These are phyloP conservation scores for Debaryomyces sp. DNA, from an alignment of 1,139 yeast species.

Conservation along the genomic window DNA sequence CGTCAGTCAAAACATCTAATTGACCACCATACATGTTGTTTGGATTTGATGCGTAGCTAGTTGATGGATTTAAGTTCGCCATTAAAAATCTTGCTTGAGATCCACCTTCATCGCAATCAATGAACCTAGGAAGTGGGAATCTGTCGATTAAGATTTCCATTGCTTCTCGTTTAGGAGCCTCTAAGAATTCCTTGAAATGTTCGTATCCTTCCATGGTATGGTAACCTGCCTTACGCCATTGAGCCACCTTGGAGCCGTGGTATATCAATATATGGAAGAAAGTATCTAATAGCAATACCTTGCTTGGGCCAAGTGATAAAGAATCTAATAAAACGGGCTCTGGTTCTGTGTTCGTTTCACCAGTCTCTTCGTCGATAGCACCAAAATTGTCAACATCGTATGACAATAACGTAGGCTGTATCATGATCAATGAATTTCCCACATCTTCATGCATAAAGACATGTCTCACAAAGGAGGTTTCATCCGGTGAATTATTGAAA, in stretches of 20 bases:
- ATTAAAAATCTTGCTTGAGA: conserved; percentile 77
- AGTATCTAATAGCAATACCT: conserved; percentile 84
- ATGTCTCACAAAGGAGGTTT: conserved; percentile 70
- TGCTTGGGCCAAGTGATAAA: conserved; percentile 68
- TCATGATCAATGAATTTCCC: conserved; percentile 92
- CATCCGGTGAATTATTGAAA: conserved; percentile 81
- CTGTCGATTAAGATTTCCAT: conserved; percentile 67
- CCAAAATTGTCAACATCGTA: conserved; percentile 60
- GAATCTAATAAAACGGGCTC: conserved; percentile 95
- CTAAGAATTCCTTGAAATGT: conserved; percentile 60
- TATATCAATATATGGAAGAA: conserved; percentile 83
- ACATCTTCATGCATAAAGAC: conserved; percentile 72
- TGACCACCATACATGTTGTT: conserved; percentile 34
- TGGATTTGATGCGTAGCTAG: conserved; percentile 53
- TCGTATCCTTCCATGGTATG: conserved; percentile 68
- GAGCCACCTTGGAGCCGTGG: conserved; percentile 70
- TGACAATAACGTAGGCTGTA: conserved; percentile 86
- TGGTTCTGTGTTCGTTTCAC: conserved; percentile 54
- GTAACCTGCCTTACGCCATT: conserved; percentile 70
- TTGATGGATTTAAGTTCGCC: conserved; percentile 76
- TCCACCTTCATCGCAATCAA: conserved; percentile 77
- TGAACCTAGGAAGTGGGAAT: conserved; percentile 72
- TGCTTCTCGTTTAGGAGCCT: conserved; percentile 69
- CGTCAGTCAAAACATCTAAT: conserved; percentile 63
- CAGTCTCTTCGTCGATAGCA: conserved; percentile 44